Evolutionary conservation across 1,284 basidiomycete genomes (phyloP).

Genomic region (Fomitiporia mediterranea): DNA sequence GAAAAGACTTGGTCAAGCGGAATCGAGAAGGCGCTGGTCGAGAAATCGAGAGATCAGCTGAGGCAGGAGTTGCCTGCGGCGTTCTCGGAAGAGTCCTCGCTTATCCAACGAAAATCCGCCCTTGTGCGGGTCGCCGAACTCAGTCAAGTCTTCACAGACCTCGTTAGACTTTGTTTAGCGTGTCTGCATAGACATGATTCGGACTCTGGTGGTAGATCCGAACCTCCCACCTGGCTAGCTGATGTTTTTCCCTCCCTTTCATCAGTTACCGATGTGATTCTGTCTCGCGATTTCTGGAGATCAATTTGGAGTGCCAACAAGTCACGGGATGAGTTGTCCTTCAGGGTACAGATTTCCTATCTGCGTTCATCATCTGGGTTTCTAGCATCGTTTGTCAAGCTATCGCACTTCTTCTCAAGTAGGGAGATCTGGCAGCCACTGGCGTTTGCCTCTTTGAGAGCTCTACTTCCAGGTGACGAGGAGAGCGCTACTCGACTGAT

Average conservation of each 20-base stretch:
- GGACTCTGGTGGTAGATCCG: neutral
- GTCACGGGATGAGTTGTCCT: neutral
- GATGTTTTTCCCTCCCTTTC: neutral
- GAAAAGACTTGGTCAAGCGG: constrained; percentile 19
- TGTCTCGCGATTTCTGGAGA: neutral
- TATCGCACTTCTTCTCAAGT: constrained; percentile 52
- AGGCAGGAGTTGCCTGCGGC: constrained; percentile 27
- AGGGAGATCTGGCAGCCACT: constrained; percentile 62
- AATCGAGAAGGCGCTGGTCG: constrained; percentile 34
- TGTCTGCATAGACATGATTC: neutral
- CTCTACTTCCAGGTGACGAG: constrained; percentile 66
- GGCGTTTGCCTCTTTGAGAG: constrained; percentile 48
- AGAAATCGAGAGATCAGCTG: constrained; percentile 28
- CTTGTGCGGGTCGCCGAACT: neutral
- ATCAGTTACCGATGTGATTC: neutral
- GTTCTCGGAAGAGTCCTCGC: neutral
- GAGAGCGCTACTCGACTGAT: constrained; percentile 39
- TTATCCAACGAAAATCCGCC: neutral
- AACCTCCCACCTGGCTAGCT: constrained; percentile 2
- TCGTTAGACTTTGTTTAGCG: constrained; percentile 9
- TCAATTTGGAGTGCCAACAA: neutral
- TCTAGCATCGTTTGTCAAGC: constrained; percentile 48
- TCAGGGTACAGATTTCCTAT: neutral
- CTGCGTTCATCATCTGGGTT: constrained; percentile 50
- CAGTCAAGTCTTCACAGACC: neutral